Conservation (phyloP, 1,139 yeast species). For the Blastobotrys petasosporus region DNA sequence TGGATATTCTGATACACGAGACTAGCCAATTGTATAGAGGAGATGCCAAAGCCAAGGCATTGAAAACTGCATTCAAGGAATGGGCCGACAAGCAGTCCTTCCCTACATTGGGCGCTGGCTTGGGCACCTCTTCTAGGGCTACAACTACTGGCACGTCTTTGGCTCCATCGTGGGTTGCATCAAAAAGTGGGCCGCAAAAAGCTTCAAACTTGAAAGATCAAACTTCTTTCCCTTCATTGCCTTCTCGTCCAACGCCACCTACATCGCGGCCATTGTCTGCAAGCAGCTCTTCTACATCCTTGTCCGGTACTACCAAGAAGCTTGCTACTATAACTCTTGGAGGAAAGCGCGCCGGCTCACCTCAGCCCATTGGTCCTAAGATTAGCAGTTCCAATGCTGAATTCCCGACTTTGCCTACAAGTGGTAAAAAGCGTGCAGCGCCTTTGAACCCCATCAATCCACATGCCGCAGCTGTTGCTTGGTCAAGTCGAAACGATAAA, state of each 20-base stretch:
- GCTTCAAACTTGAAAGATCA: slow-evolving; percentile 2
- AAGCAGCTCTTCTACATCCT: background rate
- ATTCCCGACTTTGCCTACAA: slow-evolving; percentile 12
- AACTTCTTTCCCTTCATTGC: slow-evolving; percentile 24
- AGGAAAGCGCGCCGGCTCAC: background rate
- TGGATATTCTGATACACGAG: slow-evolving; percentile 45
- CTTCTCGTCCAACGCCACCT: slow-evolving; percentile 7
- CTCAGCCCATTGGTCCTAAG: background rate
- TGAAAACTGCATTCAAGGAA: slow-evolving; percentile 17
- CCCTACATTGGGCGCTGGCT: slow-evolving; percentile 13
- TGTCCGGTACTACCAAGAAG: slow-evolving; percentile 7
- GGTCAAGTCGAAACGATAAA: slow-evolving; percentile 1
- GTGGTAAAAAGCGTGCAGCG: slow-evolving; percentile 7
- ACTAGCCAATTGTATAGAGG: slow-evolving; percentile 32
- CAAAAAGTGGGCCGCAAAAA: background rate
- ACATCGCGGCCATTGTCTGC: slow-evolving; percentile 1
- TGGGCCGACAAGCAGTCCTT: slow-evolving; percentile 18
- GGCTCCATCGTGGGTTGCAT: slow-evolving; percentile 4
- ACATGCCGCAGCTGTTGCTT: slow-evolving; percentile 7
- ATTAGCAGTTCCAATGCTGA: slow-evolving; percentile 3
- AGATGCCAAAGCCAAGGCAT: slow-evolving; percentile 14
- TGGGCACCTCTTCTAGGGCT: slow-evolving; percentile 3
- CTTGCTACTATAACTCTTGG: slow-evolving; percentile 2
- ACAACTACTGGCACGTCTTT: background rate
- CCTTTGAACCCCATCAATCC: slow-evolving; percentile 6